Conservation (phyloP, 352 stramenopile species). For the Lagenidium sp. region DNA sequence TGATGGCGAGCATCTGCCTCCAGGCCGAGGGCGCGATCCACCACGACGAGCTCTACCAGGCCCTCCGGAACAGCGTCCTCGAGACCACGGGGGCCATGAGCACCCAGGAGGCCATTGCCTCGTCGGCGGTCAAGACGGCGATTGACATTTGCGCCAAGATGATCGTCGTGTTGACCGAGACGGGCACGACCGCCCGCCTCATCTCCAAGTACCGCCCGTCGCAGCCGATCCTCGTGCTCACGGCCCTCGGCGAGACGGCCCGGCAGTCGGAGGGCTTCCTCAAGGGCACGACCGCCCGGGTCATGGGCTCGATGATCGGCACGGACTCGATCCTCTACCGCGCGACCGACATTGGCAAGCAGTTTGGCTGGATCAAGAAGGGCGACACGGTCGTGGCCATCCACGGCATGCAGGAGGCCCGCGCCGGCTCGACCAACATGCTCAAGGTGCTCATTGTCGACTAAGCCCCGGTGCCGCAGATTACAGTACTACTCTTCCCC, state of each 20-base stretch:
- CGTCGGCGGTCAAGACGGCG: conserved; percentile 96
- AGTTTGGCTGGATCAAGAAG: conserved; percentile 81
- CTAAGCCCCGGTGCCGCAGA: too few species aligned
- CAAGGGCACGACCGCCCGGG: conserved; percentile 55
- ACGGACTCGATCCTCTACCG: conserved; percentile 88
- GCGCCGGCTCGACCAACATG: conserved; percentile 87
- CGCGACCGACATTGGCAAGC: conserved; percentile 79
- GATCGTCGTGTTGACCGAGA: conserved; percentile 96
- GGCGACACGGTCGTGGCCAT: conserved; percentile 86
- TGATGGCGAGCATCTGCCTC: conserved; percentile 91
- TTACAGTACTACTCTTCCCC: too few species aligned
- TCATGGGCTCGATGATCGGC: conserved; percentile 84
- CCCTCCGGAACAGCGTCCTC: conserved; percentile 65
- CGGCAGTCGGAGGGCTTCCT: conserved; percentile 54
- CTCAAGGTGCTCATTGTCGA: conserved; percentile 88
- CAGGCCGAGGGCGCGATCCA: conserved; percentile 89
- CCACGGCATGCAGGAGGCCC: conserved; percentile 85
- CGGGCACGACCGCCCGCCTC: conserved; percentile 88
- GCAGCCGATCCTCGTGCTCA: conserved; percentile 80
- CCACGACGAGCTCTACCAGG: conserved; percentile 84
- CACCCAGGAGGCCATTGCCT: conserved; percentile 92
- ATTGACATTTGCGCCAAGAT: conserved; percentile 95
- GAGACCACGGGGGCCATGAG: conserved; percentile 57
- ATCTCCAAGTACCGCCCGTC: conserved; percentile 93
- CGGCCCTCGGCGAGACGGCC: conserved; percentile 38